phyloP scores from a whole-genome alignment of 2,329 filamentous ascomycete species.

The Colletotrichum acutatum region DNA sequence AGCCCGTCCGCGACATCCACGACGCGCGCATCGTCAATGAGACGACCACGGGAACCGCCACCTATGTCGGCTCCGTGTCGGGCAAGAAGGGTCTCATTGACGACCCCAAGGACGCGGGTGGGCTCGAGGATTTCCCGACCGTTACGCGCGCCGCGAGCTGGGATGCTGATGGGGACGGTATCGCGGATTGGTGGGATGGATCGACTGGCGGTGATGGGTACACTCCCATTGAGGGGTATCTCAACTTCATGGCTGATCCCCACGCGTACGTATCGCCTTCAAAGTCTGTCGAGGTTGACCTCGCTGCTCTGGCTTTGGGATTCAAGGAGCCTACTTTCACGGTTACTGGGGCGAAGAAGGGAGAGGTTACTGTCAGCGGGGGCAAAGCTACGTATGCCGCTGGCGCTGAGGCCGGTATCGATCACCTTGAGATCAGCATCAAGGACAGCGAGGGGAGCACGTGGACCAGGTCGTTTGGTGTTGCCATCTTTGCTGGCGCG shows the following conservation, averaged over 20 bases:
- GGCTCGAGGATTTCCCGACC: slow-evolving; percentile 46
- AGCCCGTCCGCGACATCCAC: slow-evolving; percentile 45
- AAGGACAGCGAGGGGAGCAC: slow-evolving; percentile 38
- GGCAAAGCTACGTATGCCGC: slow-evolving; percentile 34
- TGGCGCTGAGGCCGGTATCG: slow-evolving; percentile 33
- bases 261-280: slow-evolving; percentile 44
- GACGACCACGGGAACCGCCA: slow-evolving; percentile 42
- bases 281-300: slow-evolving; percentile 39
- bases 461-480: slow-evolving; percentile 37
- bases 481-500: slow-evolving; percentile 32
- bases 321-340: slow-evolving; percentile 37
- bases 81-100: slow-evolving; percentile 47
- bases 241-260: slow-evolving; percentile 49
- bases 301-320: slow-evolving; percentile 39
- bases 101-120: slow-evolving; percentile 45
- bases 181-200: slow-evolving; percentile 49
- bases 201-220: slow-evolving; percentile 45
- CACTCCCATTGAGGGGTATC: slow-evolving; percentile 45
- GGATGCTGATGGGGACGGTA: slow-evolving; percentile 47
- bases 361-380: slow-evolving; percentile 33
- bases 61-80: slow-evolving; percentile 44
- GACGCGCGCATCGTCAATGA: slow-evolving; percentile 47
- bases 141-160: slow-evolving; percentile 40
- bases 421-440: slow-evolving; percentile 34
- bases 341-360: slow-evolving; percentile 29